These are phyloP conservation scores for Fusarium chuoi DNA, from an alignment of 2,329 filamentous ascomycete genomes.

Conservation along the genomic window DNA sequence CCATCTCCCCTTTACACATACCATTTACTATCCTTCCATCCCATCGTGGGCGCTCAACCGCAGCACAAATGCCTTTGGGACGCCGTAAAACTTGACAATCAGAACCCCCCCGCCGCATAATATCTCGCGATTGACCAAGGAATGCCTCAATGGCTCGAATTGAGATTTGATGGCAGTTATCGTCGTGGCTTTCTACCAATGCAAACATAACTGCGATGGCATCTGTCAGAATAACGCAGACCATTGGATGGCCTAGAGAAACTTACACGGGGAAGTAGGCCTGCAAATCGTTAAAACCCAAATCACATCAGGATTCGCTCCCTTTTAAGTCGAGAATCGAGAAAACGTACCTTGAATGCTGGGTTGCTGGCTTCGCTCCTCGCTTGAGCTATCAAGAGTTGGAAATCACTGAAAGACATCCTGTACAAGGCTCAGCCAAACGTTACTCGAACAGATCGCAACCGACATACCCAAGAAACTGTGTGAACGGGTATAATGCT, in stretches of 20 bases:
- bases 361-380: constrained; percentile 63
- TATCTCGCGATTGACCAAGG: neutral
- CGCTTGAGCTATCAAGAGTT: constrained; percentile 66
- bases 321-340: neutral
- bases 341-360: constrained; percentile 61
- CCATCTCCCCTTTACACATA: neutral
- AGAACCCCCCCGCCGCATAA: neutral
- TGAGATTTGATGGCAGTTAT: constrained; percentile 9
- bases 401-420: constrained; percentile 67
- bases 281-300: constrained; percentile 46
- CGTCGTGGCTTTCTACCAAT: constrained; percentile 66
- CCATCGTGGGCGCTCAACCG: neutral
- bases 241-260: neutral
- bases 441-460: neutral
- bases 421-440: constrained; percentile 48
- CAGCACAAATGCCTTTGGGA: neutral
- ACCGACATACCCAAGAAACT: constrained; percentile 56
- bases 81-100: neutral
- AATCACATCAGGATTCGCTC: constrained; percentile 7
- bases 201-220: constrained; percentile 64
- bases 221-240: constrained; percentile 13
- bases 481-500: constrained; percentile 66
- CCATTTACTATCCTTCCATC: neutral
- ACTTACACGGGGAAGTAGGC: constrained; percentile 72
- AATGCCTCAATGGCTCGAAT: neutral